These are phyloP conservation scores for Linnemannia schmuckeri DNA, from an alignment of 192 early-diverging fungal species.

Conservation along the genomic window DNA sequence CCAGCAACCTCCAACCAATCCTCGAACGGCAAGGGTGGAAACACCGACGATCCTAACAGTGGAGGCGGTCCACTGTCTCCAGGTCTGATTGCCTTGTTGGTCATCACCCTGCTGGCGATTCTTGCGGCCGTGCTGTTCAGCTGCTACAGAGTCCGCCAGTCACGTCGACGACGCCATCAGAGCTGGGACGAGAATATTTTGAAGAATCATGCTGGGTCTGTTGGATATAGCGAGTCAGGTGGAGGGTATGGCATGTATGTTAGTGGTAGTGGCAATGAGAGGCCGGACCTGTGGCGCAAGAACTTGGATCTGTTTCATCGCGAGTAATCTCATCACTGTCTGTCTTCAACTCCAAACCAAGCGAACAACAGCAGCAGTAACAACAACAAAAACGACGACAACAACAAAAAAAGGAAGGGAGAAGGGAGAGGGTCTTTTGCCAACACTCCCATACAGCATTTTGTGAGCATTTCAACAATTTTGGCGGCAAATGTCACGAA, in stretches of 20 bases:
- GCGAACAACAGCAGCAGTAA: neutral
- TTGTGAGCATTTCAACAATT: neutral
- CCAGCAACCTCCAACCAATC: neutral
- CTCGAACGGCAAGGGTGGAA: neutral
- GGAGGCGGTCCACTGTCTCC: conserved; percentile 12
- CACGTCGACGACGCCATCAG: conserved; percentile 21
- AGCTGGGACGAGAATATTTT: conserved; percentile 46
- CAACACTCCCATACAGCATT: neutral
- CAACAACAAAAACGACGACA: neutral
- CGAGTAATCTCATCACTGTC: neutral
- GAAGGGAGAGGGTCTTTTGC: neutral
- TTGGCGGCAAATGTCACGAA: neutral
- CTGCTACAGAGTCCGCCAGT: conserved; percentile 37
- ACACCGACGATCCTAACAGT: neutral
- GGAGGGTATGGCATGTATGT: conserved; percentile 50
- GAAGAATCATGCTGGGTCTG: conserved; percentile 41
- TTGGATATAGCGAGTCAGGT: conserved; percentile 36
- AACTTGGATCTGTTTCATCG: conserved; percentile 53
- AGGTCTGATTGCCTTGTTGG: conserved; percentile 22
- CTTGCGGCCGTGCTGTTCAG: conserved; percentile 28
- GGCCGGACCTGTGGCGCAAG: conserved; percentile 41
- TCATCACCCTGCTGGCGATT: conserved; percentile 16
- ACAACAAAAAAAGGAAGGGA: neutral
- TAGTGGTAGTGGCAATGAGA: conserved; percentile 19
- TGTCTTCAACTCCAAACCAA: neutral